Evolutionary conservation across 495 filamentous ascomycete species (phyloP), one percentile per base, ranked within the genome.

Genomic region (Podospora pseudopauciseta): DNA sequence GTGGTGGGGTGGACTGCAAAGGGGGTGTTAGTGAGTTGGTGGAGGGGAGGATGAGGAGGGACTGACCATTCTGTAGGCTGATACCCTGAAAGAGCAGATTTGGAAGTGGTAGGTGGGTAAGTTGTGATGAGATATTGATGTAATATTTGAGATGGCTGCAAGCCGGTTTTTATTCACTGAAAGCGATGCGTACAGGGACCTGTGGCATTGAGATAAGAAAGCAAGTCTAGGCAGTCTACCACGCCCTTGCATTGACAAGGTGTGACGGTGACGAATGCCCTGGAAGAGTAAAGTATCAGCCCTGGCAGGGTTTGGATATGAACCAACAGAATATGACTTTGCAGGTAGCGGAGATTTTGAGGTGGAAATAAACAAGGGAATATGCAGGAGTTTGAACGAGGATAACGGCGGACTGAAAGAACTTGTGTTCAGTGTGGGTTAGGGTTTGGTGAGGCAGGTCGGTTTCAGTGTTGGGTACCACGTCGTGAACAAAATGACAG

Each of bases 1-100:
- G 76, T 34, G 72, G 39, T 3, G 39, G 39, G 39, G 39, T 13
- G 39, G 39, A 11, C 39, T 49, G 15, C 6, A 16, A 13, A 49
- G 39, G 39, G 0, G 7, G 2, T 5, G 2, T 49, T 16, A 49
- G 39, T 49, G 39, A 49, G 7, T 49, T 49, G 39, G 0, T 0
- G 2, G 15, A 11, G 9, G 9, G 7, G 15, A 11, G 13, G 15
- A 13, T 49, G 7, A 11, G 9, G 39, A 2, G 39, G 13, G 39
- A 18, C 13, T 49, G 9, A 49, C 39, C 39, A 49, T 49, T 49
- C 13, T 49, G 39, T 11, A 13, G 15, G 39, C 9, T 1, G 39
- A 49, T 49, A 16, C 39, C 5, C 39, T 11, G 39, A 49, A 49
- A 3, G 2, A 3, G 39, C 39, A 11, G 39, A 11, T 3, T 2